Evolutionary conservation across 2,329 filamentous ascomycete genomes (phyloP), one percentile per base, ranked within the genome.

Genomic region (Colletotrichum higginsianum): DNA sequence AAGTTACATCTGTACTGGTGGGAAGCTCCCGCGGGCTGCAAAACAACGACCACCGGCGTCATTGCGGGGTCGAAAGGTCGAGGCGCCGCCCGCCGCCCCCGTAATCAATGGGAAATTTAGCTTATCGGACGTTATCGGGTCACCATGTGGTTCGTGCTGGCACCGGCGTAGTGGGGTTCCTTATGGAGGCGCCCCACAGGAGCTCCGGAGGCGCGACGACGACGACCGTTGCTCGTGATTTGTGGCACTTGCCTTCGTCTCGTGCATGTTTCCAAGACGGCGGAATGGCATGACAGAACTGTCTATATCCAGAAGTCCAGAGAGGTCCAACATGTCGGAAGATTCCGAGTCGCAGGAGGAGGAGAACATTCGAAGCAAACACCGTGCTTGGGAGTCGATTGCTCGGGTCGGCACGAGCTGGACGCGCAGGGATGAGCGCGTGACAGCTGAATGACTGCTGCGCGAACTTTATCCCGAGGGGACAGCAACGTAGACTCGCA

Each of bases 61-160:
- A 72, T 72, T 72, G 69, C 69, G 69, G 69, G 69, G 69, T 72
- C 64, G 40, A 40, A 30, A 18, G 67, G 64, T 61, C 64, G 42
- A 56, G 57, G 16, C n/a, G 26, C 57, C 5, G n/a, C 11, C 35
- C 50, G 23, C 44, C 16, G n/a, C 66, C 60, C 26, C 23, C 53
- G 30, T 35, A n/a, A 38, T 9, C 35, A 11, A 38, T 38, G 9
- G 5, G 4, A 47, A 26, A 35, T 58, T 50, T 52, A 57, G 52
- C 40, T 67, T 62, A 68, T 65, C 66, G 66, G 66, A 44, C 60
- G 60, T 71, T 62, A 67, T 67, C 68, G 50, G 57, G 35, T 11
- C 8, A 12, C 12, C 2, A 0, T 8, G 46, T 38, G 64, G 58
- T 16, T 30, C 56, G 56, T 58, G 67, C 53, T 11, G 3, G 0